These are phyloP conservation scores for Tulasnella calospora DNA, from an alignment of 768 basidiomycete genomes.

Conservation along the genomic window DNA sequence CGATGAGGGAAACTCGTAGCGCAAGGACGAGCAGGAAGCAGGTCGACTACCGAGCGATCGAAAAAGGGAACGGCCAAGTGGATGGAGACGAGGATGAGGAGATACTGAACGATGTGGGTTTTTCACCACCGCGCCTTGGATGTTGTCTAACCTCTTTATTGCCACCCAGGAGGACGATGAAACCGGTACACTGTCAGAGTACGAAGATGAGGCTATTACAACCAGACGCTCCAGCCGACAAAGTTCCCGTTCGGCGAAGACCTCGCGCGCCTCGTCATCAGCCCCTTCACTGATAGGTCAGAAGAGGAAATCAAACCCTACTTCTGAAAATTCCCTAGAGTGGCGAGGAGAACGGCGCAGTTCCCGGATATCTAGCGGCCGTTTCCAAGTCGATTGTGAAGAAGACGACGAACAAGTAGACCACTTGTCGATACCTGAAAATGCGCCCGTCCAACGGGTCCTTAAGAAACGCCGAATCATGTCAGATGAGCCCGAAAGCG, in stretches of 20 bases:
- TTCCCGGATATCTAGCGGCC: slow-evolving; percentile 20
- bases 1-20: slow-evolving; percentile 13
- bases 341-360: slow-evolving; percentile 28
- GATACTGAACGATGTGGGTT: background rate
- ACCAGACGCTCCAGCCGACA: background rate
- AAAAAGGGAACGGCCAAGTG: background rate
- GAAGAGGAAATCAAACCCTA: slow-evolving; percentile 13
- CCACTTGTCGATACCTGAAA: background rate
- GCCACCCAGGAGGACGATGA: background rate
- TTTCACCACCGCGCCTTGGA: background rate
- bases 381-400: background rate
- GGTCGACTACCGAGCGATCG: slow-evolving; percentile 20
- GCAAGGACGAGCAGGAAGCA: background rate
- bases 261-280: slow-evolving; percentile 18
- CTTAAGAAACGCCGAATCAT: slow-evolving; percentile 15
- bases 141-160: background rate
- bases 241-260: background rate
- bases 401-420: background rate
- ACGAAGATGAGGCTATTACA: background rate
- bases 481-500: slow-evolving; percentile 9
- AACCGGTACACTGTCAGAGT: background rate
- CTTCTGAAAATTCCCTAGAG: background rate
- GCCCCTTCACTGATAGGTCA: slow-evolving; percentile 8
- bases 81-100: slow-evolving; percentile 16
- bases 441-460: background rate